Percentiles rank a stretch among this genome's conserved stretches.
Conservation (phyloP, 768 basidiomycete genomes). For the Lentinula guzmanii region DNA sequence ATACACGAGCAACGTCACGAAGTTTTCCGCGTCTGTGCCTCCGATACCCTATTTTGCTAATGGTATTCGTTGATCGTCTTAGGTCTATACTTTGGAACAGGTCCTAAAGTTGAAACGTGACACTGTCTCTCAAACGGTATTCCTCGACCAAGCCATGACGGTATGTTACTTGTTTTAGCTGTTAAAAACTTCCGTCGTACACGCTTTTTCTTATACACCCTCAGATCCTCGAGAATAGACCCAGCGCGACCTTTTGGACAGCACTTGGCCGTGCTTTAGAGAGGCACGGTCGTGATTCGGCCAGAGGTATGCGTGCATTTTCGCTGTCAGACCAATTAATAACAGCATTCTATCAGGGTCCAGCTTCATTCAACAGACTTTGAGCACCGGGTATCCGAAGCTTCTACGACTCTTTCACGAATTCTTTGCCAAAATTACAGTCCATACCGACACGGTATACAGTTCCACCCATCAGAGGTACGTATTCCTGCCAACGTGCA, state of each 20-base stretch:
- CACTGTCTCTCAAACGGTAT: slow-evolving; percentile 63
- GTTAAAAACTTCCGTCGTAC: neutral
- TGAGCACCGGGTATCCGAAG: slow-evolving; percentile 81
- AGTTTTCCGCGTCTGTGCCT: neutral
- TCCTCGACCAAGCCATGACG: slow-evolving; percentile 93
- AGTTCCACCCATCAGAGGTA: slow-evolving; percentile 81
- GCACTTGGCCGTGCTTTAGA: slow-evolving; percentile 77
- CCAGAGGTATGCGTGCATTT: slow-evolving; percentile 51
- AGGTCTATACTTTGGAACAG: slow-evolving; percentile 96
- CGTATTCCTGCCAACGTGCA: neutral
- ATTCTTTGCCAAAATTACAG: slow-evolving; percentile 92
- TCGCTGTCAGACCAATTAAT: neutral
- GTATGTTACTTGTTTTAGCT: slow-evolving; percentile 28
- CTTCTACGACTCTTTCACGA: slow-evolving; percentile 91
- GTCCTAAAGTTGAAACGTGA: slow-evolving; percentile 89
- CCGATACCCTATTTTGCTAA: neutral
- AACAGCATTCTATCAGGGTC: slow-evolving; percentile 47
- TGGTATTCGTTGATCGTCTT: neutral
- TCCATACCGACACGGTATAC: slow-evolving; percentile 94
- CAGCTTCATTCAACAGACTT: slow-evolving; percentile 83
- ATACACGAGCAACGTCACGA: neutral
- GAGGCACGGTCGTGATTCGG: slow-evolving; percentile 72
- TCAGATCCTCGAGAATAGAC: slow-evolving; percentile 84
- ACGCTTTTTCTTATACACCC: neutral
- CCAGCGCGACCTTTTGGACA: slow-evolving; percentile 89